A percentile compares a stretch with the other conserved stretches of the same genome.
phyloP scores from a whole-genome alignment of 208 protist genomes.

The Leishmania lainsoni region DNA sequence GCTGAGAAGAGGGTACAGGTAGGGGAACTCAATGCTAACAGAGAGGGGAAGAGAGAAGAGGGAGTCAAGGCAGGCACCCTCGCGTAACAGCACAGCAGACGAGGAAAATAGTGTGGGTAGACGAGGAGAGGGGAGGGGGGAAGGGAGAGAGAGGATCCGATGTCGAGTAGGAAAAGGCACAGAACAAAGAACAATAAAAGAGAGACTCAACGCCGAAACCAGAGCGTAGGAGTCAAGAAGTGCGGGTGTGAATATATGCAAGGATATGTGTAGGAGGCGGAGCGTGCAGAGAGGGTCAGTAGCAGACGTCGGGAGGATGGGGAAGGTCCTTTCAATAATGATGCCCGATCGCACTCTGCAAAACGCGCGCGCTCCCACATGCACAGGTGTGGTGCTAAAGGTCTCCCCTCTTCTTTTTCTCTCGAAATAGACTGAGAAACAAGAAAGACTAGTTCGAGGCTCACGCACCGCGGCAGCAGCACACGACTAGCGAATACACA shows the following conservation, averaged over 20 bases:
- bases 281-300: background rate
- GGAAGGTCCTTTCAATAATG: too few species aligned
- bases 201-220: background rate
- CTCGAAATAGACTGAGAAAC: background rate
- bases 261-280: background rate
- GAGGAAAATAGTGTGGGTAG: background rate
- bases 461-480: background rate
- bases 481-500: background rate
- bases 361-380: too few species aligned
- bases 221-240: background rate
- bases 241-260: background rate
- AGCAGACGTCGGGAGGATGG: background rate
- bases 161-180: too few species aligned
- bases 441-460: background rate
- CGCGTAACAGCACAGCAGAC: background rate
- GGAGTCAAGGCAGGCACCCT: background rate
- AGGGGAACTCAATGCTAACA: background rate
- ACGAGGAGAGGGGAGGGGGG: background rate
- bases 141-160: too few species aligned
- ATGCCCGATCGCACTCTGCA: too few species aligned
- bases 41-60: slow-evolving; percentile 10
- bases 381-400: too few species aligned
- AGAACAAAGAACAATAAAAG: too few species aligned
- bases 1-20: too few species aligned
- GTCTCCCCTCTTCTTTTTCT: too few species aligned